Evolutionary conservation across 345 rosid genomes (phyloP).

Genomic region (Corymbia maculata): DNA sequence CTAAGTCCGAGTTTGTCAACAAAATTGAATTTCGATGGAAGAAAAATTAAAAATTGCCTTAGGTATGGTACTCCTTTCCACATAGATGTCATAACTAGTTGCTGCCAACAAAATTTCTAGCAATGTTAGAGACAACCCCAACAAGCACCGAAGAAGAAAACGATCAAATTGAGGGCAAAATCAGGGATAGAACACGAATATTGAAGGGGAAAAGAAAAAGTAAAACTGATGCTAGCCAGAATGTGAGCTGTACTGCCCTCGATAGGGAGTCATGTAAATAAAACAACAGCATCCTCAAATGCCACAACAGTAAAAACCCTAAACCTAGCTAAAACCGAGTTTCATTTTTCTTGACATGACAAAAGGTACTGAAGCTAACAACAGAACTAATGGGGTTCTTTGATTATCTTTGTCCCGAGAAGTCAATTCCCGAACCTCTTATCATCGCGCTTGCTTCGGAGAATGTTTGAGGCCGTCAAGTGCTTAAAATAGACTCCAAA

Average conservation of each 20-base stretch:
- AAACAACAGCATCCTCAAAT: not conserved
- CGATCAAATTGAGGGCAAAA: not conserved
- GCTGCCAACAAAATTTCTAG: not conserved
- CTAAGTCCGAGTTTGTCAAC: not conserved
- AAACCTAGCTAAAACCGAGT: not conserved
- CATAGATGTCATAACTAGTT: not conserved
- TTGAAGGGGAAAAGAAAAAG: not conserved
- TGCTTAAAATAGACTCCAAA: not conserved
- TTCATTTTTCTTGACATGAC: not conserved
- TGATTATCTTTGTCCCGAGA: not conserved
- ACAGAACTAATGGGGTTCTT: not conserved
- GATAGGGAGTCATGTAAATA: not conserved
- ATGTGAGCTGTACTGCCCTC: not conserved
- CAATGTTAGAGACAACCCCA: not conserved
- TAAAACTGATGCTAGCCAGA: not conserved
- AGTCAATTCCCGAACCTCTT: conserved; percentile 63
- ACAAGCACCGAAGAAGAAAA: not conserved
- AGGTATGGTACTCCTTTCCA: not conserved
- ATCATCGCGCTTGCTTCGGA: conserved; percentile 2
- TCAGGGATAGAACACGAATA: not conserved
- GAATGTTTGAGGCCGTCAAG: not conserved
- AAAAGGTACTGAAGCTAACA: not conserved
- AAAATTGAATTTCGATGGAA: not conserved
- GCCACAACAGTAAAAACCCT: not conserved
- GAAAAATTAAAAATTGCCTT: not conserved